Percentiles rank a stretch among this genome's conserved stretches.
These are phyloP conservation scores for Paradendryphiella salina DNA, from an alignment of 2,329 filamentous ascomycete genomes.

Conservation along the genomic window DNA sequence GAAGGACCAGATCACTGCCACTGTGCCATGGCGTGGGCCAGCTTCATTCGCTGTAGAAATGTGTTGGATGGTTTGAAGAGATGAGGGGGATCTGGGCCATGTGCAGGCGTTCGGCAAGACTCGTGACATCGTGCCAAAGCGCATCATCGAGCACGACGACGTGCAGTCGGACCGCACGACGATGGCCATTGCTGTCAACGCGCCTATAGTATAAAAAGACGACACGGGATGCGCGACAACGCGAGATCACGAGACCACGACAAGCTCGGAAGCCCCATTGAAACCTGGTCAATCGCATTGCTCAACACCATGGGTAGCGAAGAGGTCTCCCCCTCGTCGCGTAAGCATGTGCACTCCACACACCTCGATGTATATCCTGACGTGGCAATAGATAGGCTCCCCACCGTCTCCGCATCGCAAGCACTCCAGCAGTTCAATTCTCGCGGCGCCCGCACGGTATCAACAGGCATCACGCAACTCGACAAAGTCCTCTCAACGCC, in stretches of 20 bases:
- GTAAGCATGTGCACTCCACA: conserved; percentile 32
- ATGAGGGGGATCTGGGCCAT: conserved; percentile 31
- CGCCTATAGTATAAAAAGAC: conserved; percentile 11
- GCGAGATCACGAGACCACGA: conserved; percentile 28
- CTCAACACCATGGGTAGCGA: conserved; percentile 36
- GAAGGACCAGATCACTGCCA: neutral
- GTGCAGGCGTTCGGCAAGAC: conserved; percentile 19
- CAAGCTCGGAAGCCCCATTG: conserved; percentile 5
- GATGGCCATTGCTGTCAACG: neutral
- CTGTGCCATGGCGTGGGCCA: neutral
- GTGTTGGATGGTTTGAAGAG: conserved; percentile 2
- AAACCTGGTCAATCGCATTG: conserved; percentile 2
- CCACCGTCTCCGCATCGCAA: conserved; percentile 75
- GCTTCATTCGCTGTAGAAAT: neutral
- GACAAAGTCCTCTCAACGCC: conserved; percentile 48
- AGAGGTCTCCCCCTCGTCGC: conserved; percentile 43
- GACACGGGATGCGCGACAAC: conserved; percentile 22
- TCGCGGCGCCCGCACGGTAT: conserved; percentile 52
- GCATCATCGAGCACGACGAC: conserved; percentile 14
- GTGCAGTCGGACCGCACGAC: neutral
- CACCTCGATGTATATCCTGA: conserved; percentile 19
- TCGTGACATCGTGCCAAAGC: conserved; percentile 28
- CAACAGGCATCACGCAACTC: conserved; percentile 55
- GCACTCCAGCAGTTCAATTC: conserved; percentile 65
- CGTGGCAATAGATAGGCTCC: conserved; percentile 65